phyloP scores from a whole-genome alignment of 352 stramenopile genomes.

The Globisporangium takayamanum region DNA sequence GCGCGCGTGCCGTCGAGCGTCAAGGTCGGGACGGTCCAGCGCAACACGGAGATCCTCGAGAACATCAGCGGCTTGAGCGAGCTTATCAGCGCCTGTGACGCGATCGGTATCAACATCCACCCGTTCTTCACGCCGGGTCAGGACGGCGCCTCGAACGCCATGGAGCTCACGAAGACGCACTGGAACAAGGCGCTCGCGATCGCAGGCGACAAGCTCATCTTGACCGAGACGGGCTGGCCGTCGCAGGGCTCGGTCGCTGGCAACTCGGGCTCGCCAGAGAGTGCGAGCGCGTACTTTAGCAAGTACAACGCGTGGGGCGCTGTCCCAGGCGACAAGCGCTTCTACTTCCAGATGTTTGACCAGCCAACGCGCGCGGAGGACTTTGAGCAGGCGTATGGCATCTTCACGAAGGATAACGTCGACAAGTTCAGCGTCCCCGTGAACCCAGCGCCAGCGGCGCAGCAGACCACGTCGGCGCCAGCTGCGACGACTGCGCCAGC shows the following conservation, averaged over 20 bases:
- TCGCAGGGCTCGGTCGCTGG: slow-evolving; percentile 26
- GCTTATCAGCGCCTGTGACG: slow-evolving; percentile 34
- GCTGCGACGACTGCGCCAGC: background rate
- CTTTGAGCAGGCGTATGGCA: slow-evolving; percentile 50
- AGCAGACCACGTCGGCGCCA: background rate
- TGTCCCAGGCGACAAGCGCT: slow-evolving; percentile 43
- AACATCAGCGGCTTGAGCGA: slow-evolving; percentile 30
- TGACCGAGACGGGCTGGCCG: slow-evolving; percentile 55
- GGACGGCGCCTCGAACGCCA: slow-evolving; percentile 23
- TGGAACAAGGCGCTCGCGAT: slow-evolving; percentile 35
- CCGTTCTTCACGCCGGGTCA: slow-evolving; percentile 52
- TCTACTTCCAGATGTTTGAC: slow-evolving; percentile 82
- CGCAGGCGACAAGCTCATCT: slow-evolving; percentile 38
- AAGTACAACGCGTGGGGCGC: slow-evolving; percentile 58
- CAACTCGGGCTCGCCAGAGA: slow-evolving; percentile 30
- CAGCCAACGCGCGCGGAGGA: slow-evolving; percentile 27
- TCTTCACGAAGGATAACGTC: slow-evolving; percentile 34
- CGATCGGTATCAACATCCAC: slow-evolving; percentile 54
- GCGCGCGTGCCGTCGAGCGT: slow-evolving; percentile 26
- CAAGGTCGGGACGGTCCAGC: slow-evolving; percentile 70
- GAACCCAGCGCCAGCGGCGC: background rate
- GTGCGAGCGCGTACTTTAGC: slow-evolving; percentile 42
- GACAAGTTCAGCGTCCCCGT: slow-evolving; percentile 44
- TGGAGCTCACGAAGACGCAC: slow-evolving; percentile 42
- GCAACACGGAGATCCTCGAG: slow-evolving; percentile 53